phyloP scores from a whole-genome alignment of 2,329 filamentous ascomycete species.

The Fusarium graminum region DNA sequence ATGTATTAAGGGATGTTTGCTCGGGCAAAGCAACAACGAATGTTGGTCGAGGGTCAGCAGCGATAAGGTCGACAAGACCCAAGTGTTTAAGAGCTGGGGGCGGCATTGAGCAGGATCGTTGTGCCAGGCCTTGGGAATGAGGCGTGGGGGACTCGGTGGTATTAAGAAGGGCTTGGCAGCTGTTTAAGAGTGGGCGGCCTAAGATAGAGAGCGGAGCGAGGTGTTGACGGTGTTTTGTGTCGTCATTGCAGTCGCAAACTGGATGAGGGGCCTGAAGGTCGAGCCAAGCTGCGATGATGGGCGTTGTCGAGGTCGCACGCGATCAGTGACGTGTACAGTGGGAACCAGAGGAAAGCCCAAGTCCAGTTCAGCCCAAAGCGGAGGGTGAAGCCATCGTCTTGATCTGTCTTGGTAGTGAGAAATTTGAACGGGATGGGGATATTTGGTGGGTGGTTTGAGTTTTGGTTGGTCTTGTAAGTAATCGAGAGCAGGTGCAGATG shows the following conservation, averaged over 20 bases:
- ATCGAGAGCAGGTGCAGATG: conserved; percentile 7
- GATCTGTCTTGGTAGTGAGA: conserved; percentile 1
- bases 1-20: conserved; percentile 12
- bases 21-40: conserved; percentile 54
- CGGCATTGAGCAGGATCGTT: conserved; percentile 41
- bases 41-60: conserved; percentile 58
- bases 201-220: conserved; percentile 20
- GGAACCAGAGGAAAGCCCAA: conserved; percentile 2
- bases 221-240: conserved; percentile 22
- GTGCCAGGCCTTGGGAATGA: conserved; percentile 8
- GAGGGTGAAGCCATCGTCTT: conserved; percentile 32
- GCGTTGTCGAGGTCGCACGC: conserved; percentile 26
- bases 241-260: conserved; percentile 42
- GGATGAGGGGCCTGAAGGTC: conserved; percentile 10
- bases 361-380: conserved; percentile 17
- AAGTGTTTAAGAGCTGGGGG: conserved; percentile 46
- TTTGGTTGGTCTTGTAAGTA: conserved; percentile 12
- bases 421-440: not conserved
- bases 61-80: conserved; percentile 57
- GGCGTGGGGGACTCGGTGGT: not conserved
- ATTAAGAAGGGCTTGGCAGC: not conserved
- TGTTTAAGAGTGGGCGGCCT: conserved; percentile 15
- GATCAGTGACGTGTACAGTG: conserved; percentile 21
- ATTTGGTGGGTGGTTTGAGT: conserved; percentile 2
- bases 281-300: conserved; percentile 9